A percentile compares a stretch with the other conserved stretches of the same genome.
Evolutionary conservation across 257 asterid species (phyloP).

Genomic region (Penstemon eatonii): DNA sequence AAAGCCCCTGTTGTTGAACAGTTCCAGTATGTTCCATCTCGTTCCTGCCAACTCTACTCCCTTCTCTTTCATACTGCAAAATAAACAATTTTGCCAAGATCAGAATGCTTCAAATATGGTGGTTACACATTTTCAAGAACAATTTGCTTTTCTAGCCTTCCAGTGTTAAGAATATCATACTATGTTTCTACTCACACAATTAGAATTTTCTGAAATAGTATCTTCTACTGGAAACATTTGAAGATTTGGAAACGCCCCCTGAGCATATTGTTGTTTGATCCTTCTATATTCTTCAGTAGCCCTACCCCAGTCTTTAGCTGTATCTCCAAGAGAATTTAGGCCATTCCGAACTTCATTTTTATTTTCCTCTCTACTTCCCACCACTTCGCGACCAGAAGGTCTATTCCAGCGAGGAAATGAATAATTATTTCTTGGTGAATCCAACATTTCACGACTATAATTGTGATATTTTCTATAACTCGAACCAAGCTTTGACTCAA

Average conservation of each 20-base stretch:
- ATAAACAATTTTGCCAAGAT: constrained; percentile 19
- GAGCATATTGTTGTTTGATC: constrained; percentile 29
- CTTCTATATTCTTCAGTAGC: constrained; percentile 41
- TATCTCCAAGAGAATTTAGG: constrained; percentile 20
- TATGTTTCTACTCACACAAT: constrained; percentile 20
- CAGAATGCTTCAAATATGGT: not conserved
- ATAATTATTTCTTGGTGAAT: constrained; percentile 16
- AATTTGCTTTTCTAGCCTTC: not conserved
- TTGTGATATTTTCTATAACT: constrained; percentile 37
- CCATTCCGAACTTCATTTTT: constrained; percentile 22
- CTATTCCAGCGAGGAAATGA: not conserved
- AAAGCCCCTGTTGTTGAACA: constrained; percentile 17
- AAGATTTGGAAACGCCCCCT: constrained; percentile 24
- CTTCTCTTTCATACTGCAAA: constrained; percentile 44
- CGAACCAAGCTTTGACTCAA: constrained; percentile 42
- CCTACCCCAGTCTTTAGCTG: constrained; percentile 43
- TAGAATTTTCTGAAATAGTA: constrained; percentile 20
- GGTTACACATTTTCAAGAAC: constrained; percentile 8
- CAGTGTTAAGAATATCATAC: constrained; percentile 30
- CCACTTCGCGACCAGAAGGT: constrained; percentile 25
- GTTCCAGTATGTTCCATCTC: constrained; percentile 23
- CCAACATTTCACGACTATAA: constrained; percentile 26
- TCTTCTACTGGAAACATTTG: constrained; percentile 28
- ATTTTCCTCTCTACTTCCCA: constrained; percentile 23
- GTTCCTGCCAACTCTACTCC: constrained; percentile 21